A percentile compares a stretch with the other conserved stretches of the same genome.
These are phyloP conservation scores for Solanum pinnatisectum DNA, from an alignment of 257 asterid species.

Conservation along the genomic window DNA sequence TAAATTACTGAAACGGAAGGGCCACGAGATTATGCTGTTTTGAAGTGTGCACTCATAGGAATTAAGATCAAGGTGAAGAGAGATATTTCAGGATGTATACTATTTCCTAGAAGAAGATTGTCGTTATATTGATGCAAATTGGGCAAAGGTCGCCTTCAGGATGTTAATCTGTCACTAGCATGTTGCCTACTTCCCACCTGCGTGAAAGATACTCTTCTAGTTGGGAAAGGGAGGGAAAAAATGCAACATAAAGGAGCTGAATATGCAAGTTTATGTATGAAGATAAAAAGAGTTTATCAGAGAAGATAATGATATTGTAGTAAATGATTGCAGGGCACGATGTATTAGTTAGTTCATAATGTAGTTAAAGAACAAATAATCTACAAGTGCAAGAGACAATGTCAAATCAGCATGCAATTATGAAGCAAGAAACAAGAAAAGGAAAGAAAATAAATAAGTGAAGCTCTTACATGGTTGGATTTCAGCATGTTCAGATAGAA, in stretches of 20 bases:
- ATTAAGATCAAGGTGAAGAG: not conserved
- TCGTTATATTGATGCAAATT: not conserved
- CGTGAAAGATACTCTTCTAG: not conserved
- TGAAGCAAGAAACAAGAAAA: not conserved
- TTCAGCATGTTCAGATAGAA: constrained; percentile 46
- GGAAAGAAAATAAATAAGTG: not conserved
- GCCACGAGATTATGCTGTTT: not conserved
- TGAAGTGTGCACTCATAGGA: not conserved
- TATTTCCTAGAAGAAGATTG: not conserved
- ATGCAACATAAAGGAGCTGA: not conserved
- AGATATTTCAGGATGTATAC: not conserved
- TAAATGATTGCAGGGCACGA: not conserved
- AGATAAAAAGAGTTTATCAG: not conserved
- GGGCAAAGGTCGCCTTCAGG: not conserved
- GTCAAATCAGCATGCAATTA: not conserved
- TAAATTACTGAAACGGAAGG: not conserved
- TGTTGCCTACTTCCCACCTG: not conserved
- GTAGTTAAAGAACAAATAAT: not conserved
- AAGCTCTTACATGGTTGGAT: constrained; percentile 57
- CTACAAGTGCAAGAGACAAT: not conserved
- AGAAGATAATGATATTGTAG: not conserved
- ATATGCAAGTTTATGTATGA: not conserved
- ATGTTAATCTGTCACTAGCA: not conserved
- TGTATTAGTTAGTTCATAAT: not conserved
- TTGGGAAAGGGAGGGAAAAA: not conserved